Conservation (phyloP, 2,329 filamentous ascomycete species). For the Xylariaceae sp. region DNA sequence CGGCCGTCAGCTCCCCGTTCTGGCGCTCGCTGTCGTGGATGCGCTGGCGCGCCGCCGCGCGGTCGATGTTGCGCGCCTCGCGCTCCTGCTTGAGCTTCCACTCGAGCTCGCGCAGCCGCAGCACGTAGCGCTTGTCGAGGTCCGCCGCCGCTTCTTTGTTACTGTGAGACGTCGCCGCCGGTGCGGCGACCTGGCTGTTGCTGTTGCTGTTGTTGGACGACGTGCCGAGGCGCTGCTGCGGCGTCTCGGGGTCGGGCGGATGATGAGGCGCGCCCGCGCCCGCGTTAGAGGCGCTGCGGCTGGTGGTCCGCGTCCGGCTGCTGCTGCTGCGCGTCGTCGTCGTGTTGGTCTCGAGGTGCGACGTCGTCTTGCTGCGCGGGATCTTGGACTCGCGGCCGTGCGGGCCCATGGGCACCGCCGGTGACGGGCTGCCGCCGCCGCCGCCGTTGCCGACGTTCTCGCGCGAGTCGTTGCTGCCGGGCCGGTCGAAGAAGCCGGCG, state of each 20-base stretch:
- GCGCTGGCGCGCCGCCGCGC: slow-evolving; percentile 72
- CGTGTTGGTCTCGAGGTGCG: slow-evolving; percentile 20
- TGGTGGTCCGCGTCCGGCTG: slow-evolving; percentile 16
- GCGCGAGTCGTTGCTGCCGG: slow-evolving; percentile 30
- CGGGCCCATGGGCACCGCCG: slow-evolving; percentile 47
- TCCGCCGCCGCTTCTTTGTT: no score
- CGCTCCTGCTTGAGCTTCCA: slow-evolving; percentile 81
- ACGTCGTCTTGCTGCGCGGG: slow-evolving; percentile 31
- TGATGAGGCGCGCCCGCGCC: slow-evolving; percentile 13
- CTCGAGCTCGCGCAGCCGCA: slow-evolving; percentile 81
- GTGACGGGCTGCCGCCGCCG: slow-evolving; percentile 47
- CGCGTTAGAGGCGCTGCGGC: slow-evolving; percentile 19
- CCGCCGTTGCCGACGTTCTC: slow-evolving; percentile 25
- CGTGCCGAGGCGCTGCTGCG: slow-evolving; percentile 16
- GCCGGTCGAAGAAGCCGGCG: slow-evolving; percentile 17
- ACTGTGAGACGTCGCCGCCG: not conserved
- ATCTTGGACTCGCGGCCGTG: slow-evolving; percentile 21
- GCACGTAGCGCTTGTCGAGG: slow-evolving; percentile 71
- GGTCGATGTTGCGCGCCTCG: slow-evolving; percentile 77
- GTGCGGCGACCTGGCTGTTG: not conserved
- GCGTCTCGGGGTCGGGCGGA: no score
- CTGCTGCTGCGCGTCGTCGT: not conserved
- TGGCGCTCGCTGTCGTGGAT: slow-evolving; percentile 27
- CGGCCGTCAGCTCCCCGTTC: slow-evolving; percentile 24
- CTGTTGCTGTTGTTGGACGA: slow-evolving; percentile 12